Percentiles rank a stretch among this genome's conserved stretches.
Evolutionary conservation across 2,329 filamentous ascomycete genomes (phyloP).

Genomic region (Fusarium nelsonii): DNA sequence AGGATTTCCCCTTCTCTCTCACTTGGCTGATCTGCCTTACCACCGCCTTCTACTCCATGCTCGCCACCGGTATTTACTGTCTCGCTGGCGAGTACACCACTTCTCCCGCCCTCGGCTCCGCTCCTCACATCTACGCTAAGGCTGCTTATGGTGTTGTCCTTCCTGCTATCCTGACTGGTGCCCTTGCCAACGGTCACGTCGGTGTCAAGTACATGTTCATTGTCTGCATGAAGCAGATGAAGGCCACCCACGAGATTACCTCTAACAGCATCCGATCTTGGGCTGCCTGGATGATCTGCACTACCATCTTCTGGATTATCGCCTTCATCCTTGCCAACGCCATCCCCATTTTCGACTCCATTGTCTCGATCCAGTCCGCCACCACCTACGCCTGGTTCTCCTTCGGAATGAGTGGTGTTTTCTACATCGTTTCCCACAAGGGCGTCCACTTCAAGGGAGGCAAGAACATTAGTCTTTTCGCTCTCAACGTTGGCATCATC

Average conservation of each 20-base stretch:
- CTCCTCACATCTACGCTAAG: conserved; percentile 35
- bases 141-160: conserved; percentile 42
- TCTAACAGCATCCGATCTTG: conserved; percentile 39
- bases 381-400: conserved; percentile 43
- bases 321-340: conserved; percentile 42
- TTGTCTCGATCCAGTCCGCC: conserved; percentile 39
- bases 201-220: conserved; percentile 40
- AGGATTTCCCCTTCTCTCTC: conserved; percentile 37
- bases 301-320: conserved; percentile 38
- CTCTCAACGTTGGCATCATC: conserved; percentile 32
- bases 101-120: conserved; percentile 37
- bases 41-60: conserved; percentile 32
- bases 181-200: conserved; percentile 39
- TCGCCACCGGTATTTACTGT: conserved; percentile 40
- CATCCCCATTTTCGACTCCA: conserved; percentile 44
- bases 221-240: conserved; percentile 22
- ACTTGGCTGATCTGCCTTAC: conserved; percentile 22
- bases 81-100: conserved; percentile 37
- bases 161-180: conserved; percentile 36
- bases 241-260: conserved; percentile 19
- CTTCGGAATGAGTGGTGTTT: conserved; percentile 30
- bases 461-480: conserved; percentile 29
- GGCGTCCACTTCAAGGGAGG: neutral
- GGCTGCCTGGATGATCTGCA: conserved; percentile 39
- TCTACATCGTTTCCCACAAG: conserved; percentile 14